Base-by-base conservation (phyloP, 768 basidiomycete species). In the Chalciporus sphaerocephalus region DNA sequence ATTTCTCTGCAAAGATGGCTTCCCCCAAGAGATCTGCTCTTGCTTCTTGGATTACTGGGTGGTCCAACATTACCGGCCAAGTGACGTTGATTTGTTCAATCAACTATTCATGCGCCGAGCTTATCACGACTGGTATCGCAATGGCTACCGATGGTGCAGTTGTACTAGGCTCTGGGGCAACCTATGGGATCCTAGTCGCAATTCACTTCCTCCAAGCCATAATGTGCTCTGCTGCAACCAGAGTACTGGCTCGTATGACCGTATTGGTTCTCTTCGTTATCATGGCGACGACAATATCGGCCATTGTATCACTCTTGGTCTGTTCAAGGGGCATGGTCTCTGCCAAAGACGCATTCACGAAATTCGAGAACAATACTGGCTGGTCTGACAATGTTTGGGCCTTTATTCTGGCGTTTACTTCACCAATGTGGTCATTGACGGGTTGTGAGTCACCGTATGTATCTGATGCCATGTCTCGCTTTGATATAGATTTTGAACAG, bases 1-100 rank as follows among this genome's bases (percentile, higher is more conserved):
- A 61, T 40, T 62, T 61, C 15, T 57, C 57, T 21, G 59, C 60
- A 7, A 59, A 59, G 33, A 62, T 59, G 59, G 56, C 54, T 16
- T 50, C 59, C 8, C 36, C 54, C 47, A 50, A 57, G 22, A 48
- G 38, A 8, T 60, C 58, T 15, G 53, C 61, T 3, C 61, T 61
- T 48, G 52, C 55, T 23, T 60, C 54, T 25, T 61, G 60, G 55
- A 53, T 60, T 39, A 61, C 60, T 6, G 61, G 60, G 38, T 63
- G 60, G 61, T 57, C 58, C n/a, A 61, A 61, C 20, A 42, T 61
- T 12, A 56, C 56, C 1, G 52, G 61, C 10, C 58, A 63, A 35
- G 48, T 58, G n/a, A 52, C 61, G 24, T 40, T 61, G 17, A 53
- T 61, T 17, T 63, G 53, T 13, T 64, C 59, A 2, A 56, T 58